A percentile compares a stretch with the other conserved stretches of the same genome.
Evolutionary conservation across 2,329 filamentous ascomycete genomes (phyloP).

Genomic region (Phialocephala subalpina): DNA sequence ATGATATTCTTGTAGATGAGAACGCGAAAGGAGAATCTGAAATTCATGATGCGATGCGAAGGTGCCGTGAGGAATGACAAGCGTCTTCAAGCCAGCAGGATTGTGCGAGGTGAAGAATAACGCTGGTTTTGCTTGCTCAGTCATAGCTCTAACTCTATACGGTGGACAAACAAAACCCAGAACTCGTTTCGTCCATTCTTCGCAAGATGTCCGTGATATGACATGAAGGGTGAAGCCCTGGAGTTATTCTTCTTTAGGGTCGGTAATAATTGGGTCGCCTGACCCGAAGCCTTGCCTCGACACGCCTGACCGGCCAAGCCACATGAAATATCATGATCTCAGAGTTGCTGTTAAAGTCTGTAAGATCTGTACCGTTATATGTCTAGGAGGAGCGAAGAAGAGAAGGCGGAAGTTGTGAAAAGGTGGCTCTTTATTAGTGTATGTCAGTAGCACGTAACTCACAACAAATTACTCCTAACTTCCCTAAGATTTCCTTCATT

Average conservation of each 20-base stretch:
- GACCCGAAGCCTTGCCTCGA: neutral
- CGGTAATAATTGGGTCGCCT: neutral
- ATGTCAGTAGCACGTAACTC: no score
- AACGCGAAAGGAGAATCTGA: neutral
- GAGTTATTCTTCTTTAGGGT: neutral
- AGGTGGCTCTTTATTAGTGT: no score
- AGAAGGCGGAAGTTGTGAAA: no score
- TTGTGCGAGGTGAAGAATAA: neutral
- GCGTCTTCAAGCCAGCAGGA: neutral
- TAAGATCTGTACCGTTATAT: no score
- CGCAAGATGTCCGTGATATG: neutral
- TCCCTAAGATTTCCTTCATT: no score
- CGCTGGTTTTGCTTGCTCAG: neutral
- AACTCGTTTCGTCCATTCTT: neutral
- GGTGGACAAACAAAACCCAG: neutral
- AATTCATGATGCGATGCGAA: neutral
- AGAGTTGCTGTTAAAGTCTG: no score
- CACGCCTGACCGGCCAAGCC: neutral
- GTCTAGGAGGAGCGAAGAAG: no score
- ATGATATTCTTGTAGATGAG: neutral
- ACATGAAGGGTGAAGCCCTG: neutral
- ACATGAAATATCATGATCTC: no score
- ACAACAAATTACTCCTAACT: no score
- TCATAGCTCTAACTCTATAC: neutral
- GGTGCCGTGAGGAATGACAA: neutral